phyloP scores from a whole-genome alignment of 805 yeast genomes.

The Kluyveromyces starmeri region DNA sequence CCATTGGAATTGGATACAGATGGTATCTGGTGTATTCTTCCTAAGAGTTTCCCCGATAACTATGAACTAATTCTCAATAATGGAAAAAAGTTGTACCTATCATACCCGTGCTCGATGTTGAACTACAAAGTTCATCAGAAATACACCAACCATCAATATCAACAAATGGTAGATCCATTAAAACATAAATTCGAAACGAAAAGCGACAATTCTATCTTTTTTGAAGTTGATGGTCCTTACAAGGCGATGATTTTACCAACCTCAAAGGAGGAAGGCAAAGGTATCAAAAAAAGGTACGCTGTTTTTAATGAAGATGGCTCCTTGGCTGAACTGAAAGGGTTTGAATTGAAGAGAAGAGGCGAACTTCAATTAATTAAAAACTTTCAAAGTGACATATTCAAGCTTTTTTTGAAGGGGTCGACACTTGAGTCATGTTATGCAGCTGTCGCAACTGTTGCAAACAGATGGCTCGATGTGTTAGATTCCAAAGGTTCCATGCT shows the following conservation, averaged over 20 bases:
- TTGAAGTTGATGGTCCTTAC: slow-evolving; percentile 98
- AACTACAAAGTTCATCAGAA: slow-evolving; percentile 84
- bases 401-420: slow-evolving; percentile 79
- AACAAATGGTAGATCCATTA: slow-evolving; percentile 66
- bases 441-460: slow-evolving; percentile 88
- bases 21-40: slow-evolving; percentile 99
- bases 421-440: slow-evolving; percentile 71
- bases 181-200: slow-evolving; percentile 61
- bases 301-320: slow-evolving; percentile 94
- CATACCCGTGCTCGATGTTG: slow-evolving; percentile 94
- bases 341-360: slow-evolving; percentile 94
- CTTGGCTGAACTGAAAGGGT: slow-evolving; percentile 91
- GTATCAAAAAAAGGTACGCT: slow-evolving; percentile 91
- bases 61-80: slow-evolving; percentile 59
- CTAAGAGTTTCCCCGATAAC: slow-evolving; percentile 88
- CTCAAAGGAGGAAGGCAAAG: slow-evolving; percentile 95
- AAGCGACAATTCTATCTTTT: slow-evolving; percentile 90
- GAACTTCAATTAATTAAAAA: slow-evolving; percentile 88
- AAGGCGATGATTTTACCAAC: slow-evolving; percentile 96
- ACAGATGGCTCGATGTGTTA: slow-evolving; percentile 90
- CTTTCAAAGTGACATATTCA: slow-evolving; percentile 91
- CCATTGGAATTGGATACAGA: slow-evolving; percentile 96
- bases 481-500: slow-evolving; percentile 79
- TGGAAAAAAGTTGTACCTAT: slow-evolving; percentile 69
- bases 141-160: slow-evolving; percentile 93